These are phyloP conservation scores for Coemansia umbellata DNA, from an alignment of 192 early-diverging fungal genomes.

Conservation along the genomic window DNA sequence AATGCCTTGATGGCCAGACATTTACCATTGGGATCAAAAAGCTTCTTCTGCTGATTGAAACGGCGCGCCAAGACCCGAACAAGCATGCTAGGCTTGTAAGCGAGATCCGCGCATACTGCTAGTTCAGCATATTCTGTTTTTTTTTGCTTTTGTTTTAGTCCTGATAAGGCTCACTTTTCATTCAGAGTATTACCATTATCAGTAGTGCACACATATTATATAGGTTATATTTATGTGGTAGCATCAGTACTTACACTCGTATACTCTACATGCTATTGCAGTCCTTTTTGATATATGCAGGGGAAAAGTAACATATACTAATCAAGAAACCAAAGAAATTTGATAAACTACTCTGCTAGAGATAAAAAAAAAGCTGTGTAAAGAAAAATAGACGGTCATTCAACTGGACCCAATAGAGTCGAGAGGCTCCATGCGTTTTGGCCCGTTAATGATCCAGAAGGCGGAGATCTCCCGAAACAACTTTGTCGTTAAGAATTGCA, in stretches of 20 bases:
- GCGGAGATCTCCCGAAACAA: slow-evolving; percentile 93
- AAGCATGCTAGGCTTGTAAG: slow-evolving; percentile 24
- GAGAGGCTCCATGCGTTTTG: neutral
- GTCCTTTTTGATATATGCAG: too few relatives aligned
- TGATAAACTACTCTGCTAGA: neutral
- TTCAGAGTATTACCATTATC: too few relatives aligned
- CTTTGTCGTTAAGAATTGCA: slow-evolving; percentile 95
- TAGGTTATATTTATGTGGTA: too few relatives aligned
- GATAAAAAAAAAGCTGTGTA: neutral
- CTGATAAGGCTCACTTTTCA: slow-evolving; percentile 3
- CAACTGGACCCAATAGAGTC: too few relatives aligned
- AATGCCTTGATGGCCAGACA: slow-evolving; percentile 53
- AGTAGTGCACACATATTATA: too few relatives aligned
- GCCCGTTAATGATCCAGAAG: slow-evolving; percentile 67
- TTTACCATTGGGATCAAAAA: slow-evolving; percentile 89
- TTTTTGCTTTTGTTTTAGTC: neutral
- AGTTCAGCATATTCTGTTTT: neutral
- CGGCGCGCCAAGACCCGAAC: slow-evolving; percentile 78
- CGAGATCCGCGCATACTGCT: slow-evolving; percentile 29
- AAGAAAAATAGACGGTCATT: neutral
- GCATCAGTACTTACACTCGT: too few relatives aligned
- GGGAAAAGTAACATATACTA: too few relatives aligned
- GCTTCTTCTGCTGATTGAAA: slow-evolving; percentile 85
- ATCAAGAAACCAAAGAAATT: neutral
- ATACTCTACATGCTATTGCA: too few relatives aligned